Conservation (phyloP, 2,329 filamentous ascomycete species). For the Colletotrichum eleusines region DNA sequence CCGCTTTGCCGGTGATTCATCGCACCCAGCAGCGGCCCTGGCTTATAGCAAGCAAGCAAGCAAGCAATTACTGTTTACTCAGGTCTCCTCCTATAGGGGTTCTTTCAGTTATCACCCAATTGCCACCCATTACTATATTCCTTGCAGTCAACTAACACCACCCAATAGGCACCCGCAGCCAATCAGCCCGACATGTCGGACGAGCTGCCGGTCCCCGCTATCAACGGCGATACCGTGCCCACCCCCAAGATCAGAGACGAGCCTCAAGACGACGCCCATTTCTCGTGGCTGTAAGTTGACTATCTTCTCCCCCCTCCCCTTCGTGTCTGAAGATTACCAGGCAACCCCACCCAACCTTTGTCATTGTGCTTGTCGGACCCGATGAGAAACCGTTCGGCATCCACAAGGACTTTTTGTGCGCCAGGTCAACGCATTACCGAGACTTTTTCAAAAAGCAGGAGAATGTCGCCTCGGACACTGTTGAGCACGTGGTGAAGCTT, state of each 20-base stretch:
- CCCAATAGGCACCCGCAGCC: constrained; percentile 1
- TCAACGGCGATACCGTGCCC: constrained; percentile 20
- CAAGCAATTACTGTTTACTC: not conserved
- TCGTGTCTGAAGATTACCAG: constrained; percentile 49
- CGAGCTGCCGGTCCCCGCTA: constrained; percentile 15
- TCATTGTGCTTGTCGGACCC: constrained; percentile 65
- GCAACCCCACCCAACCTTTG: constrained; percentile 67
- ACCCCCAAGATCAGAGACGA: not conserved
- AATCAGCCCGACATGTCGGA: constrained; percentile 27
- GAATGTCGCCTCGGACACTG: constrained; percentile 49
- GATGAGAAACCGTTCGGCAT: constrained; percentile 67
- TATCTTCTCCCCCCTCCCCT: not conserved
- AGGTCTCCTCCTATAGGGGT: not conserved
- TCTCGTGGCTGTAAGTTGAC: constrained; percentile 55
- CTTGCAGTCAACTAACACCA: constrained; percentile 12
- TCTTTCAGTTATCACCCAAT: not conserved
- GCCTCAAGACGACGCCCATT: constrained; percentile 37
- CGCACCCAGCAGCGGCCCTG: no score
- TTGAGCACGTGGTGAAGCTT: constrained; percentile 65
- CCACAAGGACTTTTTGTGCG: constrained; percentile 69
- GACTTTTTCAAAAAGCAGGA: constrained; percentile 56
- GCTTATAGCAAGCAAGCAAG: not conserved
- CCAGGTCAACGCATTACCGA: constrained; percentile 63
- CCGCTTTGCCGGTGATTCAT: not conserved
- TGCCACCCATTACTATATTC: not conserved